Base-by-base conservation (phyloP, 345 rosid genomes). In the Brassica nigra region DNA sequence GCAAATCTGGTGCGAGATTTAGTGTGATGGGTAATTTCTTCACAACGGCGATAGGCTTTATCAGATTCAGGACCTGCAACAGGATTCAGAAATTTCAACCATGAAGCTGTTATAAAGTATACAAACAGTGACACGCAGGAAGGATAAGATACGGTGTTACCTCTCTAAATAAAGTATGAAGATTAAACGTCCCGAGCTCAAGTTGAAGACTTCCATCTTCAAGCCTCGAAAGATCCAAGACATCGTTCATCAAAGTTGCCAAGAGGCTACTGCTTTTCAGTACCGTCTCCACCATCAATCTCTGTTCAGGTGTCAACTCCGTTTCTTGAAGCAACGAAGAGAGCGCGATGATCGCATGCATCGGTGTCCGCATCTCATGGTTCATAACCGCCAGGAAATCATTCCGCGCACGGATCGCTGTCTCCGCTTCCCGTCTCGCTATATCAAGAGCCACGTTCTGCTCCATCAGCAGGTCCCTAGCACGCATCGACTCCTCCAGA, bases 301-400 rank as follows among this genome's bases (percentile, higher is more conserved):
- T 93, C 69, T 96, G 99, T 83, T 96, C 98, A 15, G 97, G 92
- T 42, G 94, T 90, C 85, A 96, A 78, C 79, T 93, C 92, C 8
- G 99, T 93, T 83, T 96, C 99, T 88, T 89, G 99, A 37, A 96
- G 92, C 77, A 96, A 82, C n/a, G 97, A 93, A 65, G 99, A 93
- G 70, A 96, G 94, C 47, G 99, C 99, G 30, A 96, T 90, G 77
- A 93, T 86, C 4, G 95, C 98, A 79, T 96, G 97, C 99, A 96
- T 96, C 5, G 99, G 99, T 33, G 97, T 96, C 80, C 97, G 88
- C 99, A 96, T 96, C 83, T 96, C 98, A 80, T 96, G 97, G 84
- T 96, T 93, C 99, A 96, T 96, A 70, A 96, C 99, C 31, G 97
- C 98, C 83, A 96, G 78, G 90, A 96, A 96, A 86, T 92, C 98